Conservation (phyloP, 768 basidiomycete genomes). For the Lentinula guzmanii region DNA sequence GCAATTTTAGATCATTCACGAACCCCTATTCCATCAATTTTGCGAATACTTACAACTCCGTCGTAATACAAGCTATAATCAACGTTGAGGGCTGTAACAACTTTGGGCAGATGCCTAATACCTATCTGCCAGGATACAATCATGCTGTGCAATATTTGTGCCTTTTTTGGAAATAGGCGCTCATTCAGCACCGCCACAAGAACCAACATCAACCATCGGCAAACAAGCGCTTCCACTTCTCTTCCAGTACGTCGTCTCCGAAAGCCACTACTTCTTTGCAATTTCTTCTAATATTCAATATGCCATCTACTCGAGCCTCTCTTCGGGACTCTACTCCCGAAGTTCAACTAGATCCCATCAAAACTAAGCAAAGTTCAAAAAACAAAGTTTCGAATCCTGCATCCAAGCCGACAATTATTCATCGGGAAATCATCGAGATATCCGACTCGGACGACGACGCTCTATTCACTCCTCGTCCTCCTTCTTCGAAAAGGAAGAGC, state of each 20-base stretch:
- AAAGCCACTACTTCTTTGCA: not conserved
- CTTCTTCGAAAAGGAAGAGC: not conserved
- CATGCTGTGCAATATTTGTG: too few relatives aligned
- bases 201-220: not conserved
- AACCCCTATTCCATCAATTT: too few relatives aligned
- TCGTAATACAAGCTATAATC: too few relatives aligned
- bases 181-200: not conserved
- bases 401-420: not conserved
- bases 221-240: not conserved
- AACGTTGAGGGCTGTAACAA: too few relatives aligned
- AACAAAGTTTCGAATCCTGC: not conserved
- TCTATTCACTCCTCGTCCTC: not conserved
- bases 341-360: not conserved
- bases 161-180: not conserved
- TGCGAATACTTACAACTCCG: too few relatives aligned
- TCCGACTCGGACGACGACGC: conserved; percentile 27
- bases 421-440: conserved; percentile 2
- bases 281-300: conserved; percentile 6
- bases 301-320: conserved; percentile 24
- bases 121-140: too few relatives aligned
- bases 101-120: too few relatives aligned
- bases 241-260: not conserved
- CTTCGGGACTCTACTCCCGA: conserved; percentile 8
- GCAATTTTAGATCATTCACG: too few relatives aligned
- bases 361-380: not conserved